A percentile compares a stretch with the other conserved stretches of the same genome.
Evolutionary conservation across 257 asterid species (phyloP).

Genomic region (Jacaranda copaia): DNA sequence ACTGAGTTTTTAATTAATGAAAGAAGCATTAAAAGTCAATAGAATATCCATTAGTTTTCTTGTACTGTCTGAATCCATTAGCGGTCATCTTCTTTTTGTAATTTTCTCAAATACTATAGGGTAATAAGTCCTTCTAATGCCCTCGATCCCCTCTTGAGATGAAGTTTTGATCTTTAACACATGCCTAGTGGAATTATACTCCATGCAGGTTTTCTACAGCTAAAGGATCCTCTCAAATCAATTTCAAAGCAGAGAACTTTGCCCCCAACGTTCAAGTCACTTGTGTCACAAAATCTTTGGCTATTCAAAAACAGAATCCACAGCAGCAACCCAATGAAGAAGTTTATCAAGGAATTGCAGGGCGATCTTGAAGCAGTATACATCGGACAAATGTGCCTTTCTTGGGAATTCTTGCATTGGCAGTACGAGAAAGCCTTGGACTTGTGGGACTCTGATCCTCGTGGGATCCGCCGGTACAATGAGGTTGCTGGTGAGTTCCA

Average conservation of each 20-base stretch:
- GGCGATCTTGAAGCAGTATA: slow-evolving; percentile 87
- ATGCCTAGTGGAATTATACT: not conserved
- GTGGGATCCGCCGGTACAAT: slow-evolving; percentile 64
- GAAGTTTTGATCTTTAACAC: not conserved
- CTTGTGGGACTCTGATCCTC: slow-evolving; percentile 76
- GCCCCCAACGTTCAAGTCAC: slow-evolving; percentile 67
- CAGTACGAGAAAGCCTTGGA: slow-evolving; percentile 77
- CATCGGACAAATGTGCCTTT: slow-evolving; percentile 92
- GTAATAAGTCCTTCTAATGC: slow-evolving; percentile 19
- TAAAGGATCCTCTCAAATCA: slow-evolving; percentile 79
- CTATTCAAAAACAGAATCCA: slow-evolving; percentile 62
- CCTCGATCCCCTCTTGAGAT: not conserved
- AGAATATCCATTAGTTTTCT: slow-evolving; percentile 19
- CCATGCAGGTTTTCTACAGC: slow-evolving; percentile 82
- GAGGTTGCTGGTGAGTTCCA: slow-evolving; percentile 92
- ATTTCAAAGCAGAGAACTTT: slow-evolving; percentile 56
- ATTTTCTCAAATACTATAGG: slow-evolving; percentile 1
- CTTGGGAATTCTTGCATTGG: slow-evolving; percentile 96
- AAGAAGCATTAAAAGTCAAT: slow-evolving; percentile 34
- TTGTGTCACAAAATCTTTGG: slow-evolving; percentile 65
- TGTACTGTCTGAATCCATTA: slow-evolving; percentile 13
- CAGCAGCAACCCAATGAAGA: slow-evolving; percentile 77
- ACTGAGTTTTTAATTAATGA: slow-evolving; percentile 29
- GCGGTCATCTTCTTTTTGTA: slow-evolving; percentile 17
- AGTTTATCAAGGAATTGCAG: slow-evolving; percentile 73